Evolutionary conservation across 2,329 filamentous ascomycete species (phyloP).

Genomic region (Aspergillus hortae): DNA sequence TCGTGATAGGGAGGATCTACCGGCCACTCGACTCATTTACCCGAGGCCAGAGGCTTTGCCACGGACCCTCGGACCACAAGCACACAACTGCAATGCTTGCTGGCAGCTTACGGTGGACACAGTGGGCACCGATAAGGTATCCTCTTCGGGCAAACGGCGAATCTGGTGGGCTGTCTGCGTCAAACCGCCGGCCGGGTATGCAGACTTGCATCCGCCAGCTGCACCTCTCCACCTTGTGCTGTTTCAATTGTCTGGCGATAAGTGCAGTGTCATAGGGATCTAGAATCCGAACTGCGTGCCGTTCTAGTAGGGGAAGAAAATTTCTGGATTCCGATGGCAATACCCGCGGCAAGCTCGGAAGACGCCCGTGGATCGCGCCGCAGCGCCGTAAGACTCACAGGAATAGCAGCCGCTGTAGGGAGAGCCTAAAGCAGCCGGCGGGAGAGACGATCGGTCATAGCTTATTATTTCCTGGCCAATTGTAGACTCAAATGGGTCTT

Average conservation of each 20-base stretch:
- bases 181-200: neutral
- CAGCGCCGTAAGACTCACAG: neutral
- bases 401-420: neutral
- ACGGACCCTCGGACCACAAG: too few relatives aligned
- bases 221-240: neutral
- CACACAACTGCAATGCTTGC: too few relatives aligned
- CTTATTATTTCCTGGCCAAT: neutral
- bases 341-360: constrained; percentile 4
- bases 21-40: constrained; percentile 1
- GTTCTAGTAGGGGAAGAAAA: neutral
- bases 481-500: neutral
- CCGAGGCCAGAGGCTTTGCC: neutral
- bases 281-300: neutral
- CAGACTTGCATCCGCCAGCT: neutral
- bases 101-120: neutral
- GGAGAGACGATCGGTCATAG: neutral
- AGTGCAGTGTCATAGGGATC: neutral
- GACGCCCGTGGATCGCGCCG: neutral
- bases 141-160: neutral
- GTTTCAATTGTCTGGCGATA: neutral
- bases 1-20: constrained; percentile 4
- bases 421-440: neutral
- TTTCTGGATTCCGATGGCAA: neutral
- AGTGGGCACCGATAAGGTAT: too few relatives aligned
- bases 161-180: neutral